phyloP scores from a whole-genome alignment of 2,329 filamentous ascomycete genomes.

The Dothideomycetes sp. region DNA sequence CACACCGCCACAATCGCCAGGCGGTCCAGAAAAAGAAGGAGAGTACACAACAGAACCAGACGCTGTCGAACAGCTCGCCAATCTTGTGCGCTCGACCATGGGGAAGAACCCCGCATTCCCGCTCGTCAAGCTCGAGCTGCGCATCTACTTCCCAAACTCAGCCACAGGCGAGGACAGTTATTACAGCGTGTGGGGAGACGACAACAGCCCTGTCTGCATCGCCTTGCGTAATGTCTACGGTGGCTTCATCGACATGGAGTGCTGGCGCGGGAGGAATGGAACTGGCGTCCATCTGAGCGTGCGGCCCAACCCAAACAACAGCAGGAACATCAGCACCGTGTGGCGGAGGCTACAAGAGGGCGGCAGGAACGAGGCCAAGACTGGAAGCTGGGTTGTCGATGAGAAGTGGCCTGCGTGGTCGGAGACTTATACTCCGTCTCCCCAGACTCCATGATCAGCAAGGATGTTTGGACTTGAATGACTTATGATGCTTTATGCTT shows the following conservation, averaged over 20 bases:
- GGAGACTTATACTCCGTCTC: conserved; percentile 8
- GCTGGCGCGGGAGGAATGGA: conserved; percentile 20
- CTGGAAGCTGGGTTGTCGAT: conserved; percentile 21
- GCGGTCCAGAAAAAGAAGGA: too few relatives aligned
- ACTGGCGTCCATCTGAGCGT: conserved; percentile 21
- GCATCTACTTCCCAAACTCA: conserved; percentile 26
- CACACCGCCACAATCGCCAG: too few relatives aligned
- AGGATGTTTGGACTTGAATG: too few relatives aligned
- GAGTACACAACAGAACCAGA: conserved; percentile 9
- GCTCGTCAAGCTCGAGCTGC: conserved; percentile 24
- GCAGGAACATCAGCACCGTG: conserved; percentile 15
- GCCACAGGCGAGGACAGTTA: conserved; percentile 22
- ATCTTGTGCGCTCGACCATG: conserved; percentile 23
- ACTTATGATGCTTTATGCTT: too few relatives aligned
- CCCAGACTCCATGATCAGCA: conserved; percentile 3
- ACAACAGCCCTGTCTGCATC: conserved; percentile 24
- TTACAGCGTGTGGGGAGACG: conserved; percentile 27
- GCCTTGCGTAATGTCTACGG: conserved; percentile 25
- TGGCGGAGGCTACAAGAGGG: conserved; percentile 21
- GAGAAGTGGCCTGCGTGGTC: conserved; percentile 18
- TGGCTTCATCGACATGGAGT: conserved; percentile 26
- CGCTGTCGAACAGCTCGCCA: conserved; percentile 20
- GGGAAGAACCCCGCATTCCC: conserved; percentile 13
- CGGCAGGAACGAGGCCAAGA: conserved; percentile 13
- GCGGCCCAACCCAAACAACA: conserved; percentile 10